Evolutionary conservation across 169 alveolate genomes (phyloP).

Genomic region (Plasmodium vivax): DNA sequence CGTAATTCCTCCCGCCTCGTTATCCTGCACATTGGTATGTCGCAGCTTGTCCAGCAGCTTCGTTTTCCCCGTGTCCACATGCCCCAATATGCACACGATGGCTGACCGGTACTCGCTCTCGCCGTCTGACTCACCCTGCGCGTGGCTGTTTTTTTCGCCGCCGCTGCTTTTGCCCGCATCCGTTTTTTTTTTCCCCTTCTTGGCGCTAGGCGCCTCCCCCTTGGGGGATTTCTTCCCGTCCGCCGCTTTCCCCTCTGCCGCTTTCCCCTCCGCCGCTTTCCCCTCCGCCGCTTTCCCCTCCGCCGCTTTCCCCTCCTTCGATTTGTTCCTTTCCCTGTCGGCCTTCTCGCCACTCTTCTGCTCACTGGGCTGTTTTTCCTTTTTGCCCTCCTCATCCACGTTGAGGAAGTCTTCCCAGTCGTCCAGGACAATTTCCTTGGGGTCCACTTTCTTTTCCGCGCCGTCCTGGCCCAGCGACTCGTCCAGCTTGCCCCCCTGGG

Average conservation of each 20-base stretch:
- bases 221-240: not conserved
- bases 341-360: constrained; percentile 75
- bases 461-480: constrained; percentile 31
- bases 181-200: constrained; percentile 24
- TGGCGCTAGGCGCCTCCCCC: not conserved
- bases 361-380: constrained; percentile 51
- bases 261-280: not conserved
- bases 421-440: constrained; percentile 38
- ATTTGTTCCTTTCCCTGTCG: constrained; percentile 67
- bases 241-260: not conserved
- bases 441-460: constrained; percentile 19
- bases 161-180: not conserved
- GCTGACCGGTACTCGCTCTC: constrained; percentile 94
- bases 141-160: not conserved
- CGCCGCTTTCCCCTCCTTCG: not conserved
- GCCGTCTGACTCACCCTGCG: constrained; percentile 29
- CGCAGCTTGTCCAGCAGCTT: constrained; percentile 98
- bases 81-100: constrained; percentile 98
- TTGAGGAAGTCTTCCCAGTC: constrained; percentile 39
- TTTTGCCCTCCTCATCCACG: constrained; percentile 32
- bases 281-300: not conserved
- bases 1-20: constrained; percentile 99
- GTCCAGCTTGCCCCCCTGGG: constrained; percentile 10
- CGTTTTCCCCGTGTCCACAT: constrained; percentile 99
- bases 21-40: constrained; percentile 97